Conservation (phyloP, 768 basidiomycete genomes). For the Tylopilus cervinicoccineus region DNA sequence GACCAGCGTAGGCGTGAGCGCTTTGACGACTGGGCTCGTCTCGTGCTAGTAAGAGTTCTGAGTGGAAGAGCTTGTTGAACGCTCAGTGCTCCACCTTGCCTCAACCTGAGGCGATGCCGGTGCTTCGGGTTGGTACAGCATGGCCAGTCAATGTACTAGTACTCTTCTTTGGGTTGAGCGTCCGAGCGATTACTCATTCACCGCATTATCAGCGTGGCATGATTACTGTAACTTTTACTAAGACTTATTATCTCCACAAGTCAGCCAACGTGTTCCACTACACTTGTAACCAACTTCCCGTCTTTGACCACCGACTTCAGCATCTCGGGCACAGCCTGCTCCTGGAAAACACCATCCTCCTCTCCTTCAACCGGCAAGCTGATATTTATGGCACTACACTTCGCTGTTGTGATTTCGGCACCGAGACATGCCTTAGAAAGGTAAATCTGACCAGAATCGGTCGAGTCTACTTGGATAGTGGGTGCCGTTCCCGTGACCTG, state of each 20-base stretch:
- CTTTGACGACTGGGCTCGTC: too few relatives aligned
- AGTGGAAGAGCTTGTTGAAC: too few relatives aligned
- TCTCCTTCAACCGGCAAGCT: constrained; percentile 81
- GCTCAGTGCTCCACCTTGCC: too few relatives aligned
- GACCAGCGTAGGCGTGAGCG: too few relatives aligned
- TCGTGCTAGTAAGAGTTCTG: too few relatives aligned
- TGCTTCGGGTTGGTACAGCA: too few relatives aligned
- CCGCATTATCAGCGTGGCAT: not conserved
- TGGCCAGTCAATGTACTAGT: too few relatives aligned
- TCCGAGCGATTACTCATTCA: too few relatives aligned
- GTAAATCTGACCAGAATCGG: constrained; percentile 94
- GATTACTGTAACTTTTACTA: too few relatives aligned
- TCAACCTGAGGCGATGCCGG: too few relatives aligned
- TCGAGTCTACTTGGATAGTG: constrained; percentile 90
- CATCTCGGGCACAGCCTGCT: constrained; percentile 94
- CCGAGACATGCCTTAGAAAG: constrained; percentile 77
- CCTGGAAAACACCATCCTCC: constrained; percentile 89
- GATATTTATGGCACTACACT: constrained; percentile 91
- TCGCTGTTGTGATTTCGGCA: constrained; percentile 88
- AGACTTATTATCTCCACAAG: too few relatives aligned
- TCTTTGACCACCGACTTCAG: constrained; percentile 75
- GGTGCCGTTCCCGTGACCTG: constrained; percentile 90
- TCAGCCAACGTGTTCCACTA: constrained; percentile 86
- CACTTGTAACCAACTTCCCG: constrained; percentile 83
- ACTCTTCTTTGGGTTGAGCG: too few relatives aligned